Conservation (phyloP, 2,329 filamentous ascomycete genomes). For the Curvularia hawaiiensis region DNA sequence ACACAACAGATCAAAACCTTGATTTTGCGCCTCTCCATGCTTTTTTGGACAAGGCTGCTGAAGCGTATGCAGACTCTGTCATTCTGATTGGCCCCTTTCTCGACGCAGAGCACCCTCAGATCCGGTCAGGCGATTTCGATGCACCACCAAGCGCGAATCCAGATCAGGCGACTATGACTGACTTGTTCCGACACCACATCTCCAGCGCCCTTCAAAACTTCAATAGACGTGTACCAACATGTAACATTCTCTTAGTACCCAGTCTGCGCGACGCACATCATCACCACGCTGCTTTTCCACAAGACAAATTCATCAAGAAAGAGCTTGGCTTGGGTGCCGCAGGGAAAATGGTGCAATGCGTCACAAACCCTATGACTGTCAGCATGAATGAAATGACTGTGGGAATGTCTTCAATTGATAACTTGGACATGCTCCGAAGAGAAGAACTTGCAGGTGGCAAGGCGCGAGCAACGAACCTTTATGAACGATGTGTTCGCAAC, state of each 20-base stretch:
- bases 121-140: constrained; percentile 63
- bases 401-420: constrained; percentile 81
- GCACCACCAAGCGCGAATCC: constrained; percentile 55
- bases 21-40: constrained; percentile 86
- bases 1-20: constrained; percentile 89
- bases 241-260: constrained; percentile 82
- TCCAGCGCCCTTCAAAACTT: constrained; percentile 75
- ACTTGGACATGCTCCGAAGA: constrained; percentile 78
- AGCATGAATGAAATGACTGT: constrained; percentile 86
- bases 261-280: constrained; percentile 81
- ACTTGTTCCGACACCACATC: constrained; percentile 83
- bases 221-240: constrained; percentile 70
- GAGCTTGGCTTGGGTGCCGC: constrained; percentile 72
- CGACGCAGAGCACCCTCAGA: constrained; percentile 86
- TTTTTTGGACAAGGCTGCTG: constrained; percentile 77
- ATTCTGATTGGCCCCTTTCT: constrained; percentile 87
- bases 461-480: constrained; percentile 62
- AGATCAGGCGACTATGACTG: constrained; percentile 78
- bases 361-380: constrained; percentile 90
- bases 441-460: constrained; percentile 70
- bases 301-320: constrained; percentile 70
- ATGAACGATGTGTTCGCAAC: constrained; percentile 75
- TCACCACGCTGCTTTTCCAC: constrained; percentile 87
- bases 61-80: constrained; percentile 76
- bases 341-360: constrained; percentile 70